Base-by-base conservation (phyloP, 768 basidiomycete species). In the Megacollybia marginata region DNA sequence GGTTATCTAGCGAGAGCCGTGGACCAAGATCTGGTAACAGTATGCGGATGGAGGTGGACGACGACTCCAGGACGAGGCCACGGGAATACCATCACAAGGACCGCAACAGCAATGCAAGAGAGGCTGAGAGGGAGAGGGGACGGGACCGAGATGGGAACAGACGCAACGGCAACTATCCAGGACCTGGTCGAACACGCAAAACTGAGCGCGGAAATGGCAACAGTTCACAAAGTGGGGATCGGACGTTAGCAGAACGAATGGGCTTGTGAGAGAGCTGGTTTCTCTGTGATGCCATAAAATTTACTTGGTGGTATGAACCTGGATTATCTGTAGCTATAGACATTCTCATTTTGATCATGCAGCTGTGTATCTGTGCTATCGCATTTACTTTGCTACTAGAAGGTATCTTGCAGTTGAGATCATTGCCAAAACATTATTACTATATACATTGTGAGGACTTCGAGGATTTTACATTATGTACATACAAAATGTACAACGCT, bases 201-300 rank as follows among this genome's bases (percentile, higher is more conserved):
- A 16, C 44, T 13, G 44, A 44, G 2, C 44, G 23, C 4, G n/a
- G 44, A 44, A 31, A 31, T 13, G 23, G 13, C 23, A 23, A 13
- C 13, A 23, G 3, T 16, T 28, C 44, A 5, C 28, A 46, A 38
- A 65, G 70, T 54, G 71, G 70, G 42, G 83, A 86, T 72, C 87
- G 88, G 78, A 87, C 88, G 73, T 81, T 91, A 72, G 85, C 83
- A 65, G 86, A 90, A 67, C 72, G 88, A 60, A 78, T 91, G 83
- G 88, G 88, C 65, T 74, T 88, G 40, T 87, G 67, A 76, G 42
- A 28, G 23, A 28, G 23, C 23, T 28, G 23, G 23, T 3, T 28
- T 28, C 23, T 28, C 23, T 28, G 23, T 28, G 4, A 28, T 28
- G 23, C 23, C 23, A 28, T 6, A 28, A 28, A 28, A 28, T 28